phyloP scores from a whole-genome alignment of 164 flowering plant species.

The grape (Vitis vinifera) region ASM3070453v1 NC_081810.1:3312501-3313000 shows the following conservation, averaged over 20 bases:
- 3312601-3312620: constrained; percentile 88
- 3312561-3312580: constrained; percentile 96
- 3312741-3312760: constrained; percentile 95
- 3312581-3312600: constrained; percentile 96
- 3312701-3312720: constrained; percentile 38
- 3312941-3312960: constrained; percentile 76
- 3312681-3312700: constrained; percentile 52
- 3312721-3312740: constrained; percentile 71
- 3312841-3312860: constrained; percentile 58
- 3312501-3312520: constrained; percentile 86
- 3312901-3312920: constrained; percentile 35
- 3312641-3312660: constrained; percentile 43
- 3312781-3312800: constrained; percentile 48
- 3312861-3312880: constrained; percentile 31
- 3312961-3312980: constrained; percentile 81
- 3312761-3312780: constrained; percentile 62
- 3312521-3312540: constrained; percentile 93
- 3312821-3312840: constrained; percentile 56
- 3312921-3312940: constrained; percentile 74
- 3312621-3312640: constrained; percentile 50
- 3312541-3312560: constrained; percentile 87
- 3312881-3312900: constrained; percentile 55
- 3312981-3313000: constrained; percentile 72
- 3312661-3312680: constrained; percentile 72
- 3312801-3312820: constrained; percentile 46